Evolutionary conservation across 352 stramenopile species (phyloP).

Genomic region (Phytophthora fragariae): DNA sequence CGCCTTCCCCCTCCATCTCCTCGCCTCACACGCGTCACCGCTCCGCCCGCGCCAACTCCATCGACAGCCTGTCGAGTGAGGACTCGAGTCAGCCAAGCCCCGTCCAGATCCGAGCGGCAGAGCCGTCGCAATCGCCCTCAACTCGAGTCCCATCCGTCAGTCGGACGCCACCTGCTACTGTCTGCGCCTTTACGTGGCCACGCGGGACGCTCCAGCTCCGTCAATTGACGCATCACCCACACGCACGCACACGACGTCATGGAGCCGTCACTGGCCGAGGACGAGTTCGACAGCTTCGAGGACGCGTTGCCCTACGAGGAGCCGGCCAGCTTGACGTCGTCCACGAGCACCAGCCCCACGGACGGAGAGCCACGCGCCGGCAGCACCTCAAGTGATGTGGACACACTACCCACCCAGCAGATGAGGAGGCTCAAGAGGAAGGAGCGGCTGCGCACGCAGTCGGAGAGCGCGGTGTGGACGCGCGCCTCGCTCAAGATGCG

Average conservation of each 20-base stretch:
- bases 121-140: slow-evolving; percentile 18
- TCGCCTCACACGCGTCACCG: slow-evolving; percentile 2
- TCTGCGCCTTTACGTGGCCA: slow-evolving; percentile 32
- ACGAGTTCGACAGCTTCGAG: slow-evolving; percentile 40
- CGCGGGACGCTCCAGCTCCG: not conserved
- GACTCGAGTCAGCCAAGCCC: slow-evolving; percentile 8
- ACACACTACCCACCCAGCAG: slow-evolving; percentile 28
- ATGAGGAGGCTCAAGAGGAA: slow-evolving; percentile 50
- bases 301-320: slow-evolving; percentile 39
- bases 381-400: slow-evolving; percentile 39
- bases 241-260: slow-evolving; percentile 21
- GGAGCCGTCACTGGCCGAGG: slow-evolving; percentile 27
- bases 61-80: slow-evolving; percentile 11
- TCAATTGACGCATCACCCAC: slow-evolving; percentile 4
- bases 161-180: slow-evolving; percentile 9
- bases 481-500: slow-evolving; percentile 75
- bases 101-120: slow-evolving; percentile 23
- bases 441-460: slow-evolving; percentile 78
- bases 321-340: slow-evolving; percentile 44
- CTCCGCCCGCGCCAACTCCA: slow-evolving; percentile 6
- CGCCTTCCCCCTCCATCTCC: slow-evolving; percentile 25
- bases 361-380: slow-evolving; percentile 30
- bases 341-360: slow-evolving; percentile 46
- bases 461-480: slow-evolving; percentile 77
- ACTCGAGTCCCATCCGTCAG: slow-evolving; percentile 10